Evolutionary conservation across 2,329 filamentous ascomycete species (phyloP).

Genomic region (Ophiostoma piceae): DNA sequence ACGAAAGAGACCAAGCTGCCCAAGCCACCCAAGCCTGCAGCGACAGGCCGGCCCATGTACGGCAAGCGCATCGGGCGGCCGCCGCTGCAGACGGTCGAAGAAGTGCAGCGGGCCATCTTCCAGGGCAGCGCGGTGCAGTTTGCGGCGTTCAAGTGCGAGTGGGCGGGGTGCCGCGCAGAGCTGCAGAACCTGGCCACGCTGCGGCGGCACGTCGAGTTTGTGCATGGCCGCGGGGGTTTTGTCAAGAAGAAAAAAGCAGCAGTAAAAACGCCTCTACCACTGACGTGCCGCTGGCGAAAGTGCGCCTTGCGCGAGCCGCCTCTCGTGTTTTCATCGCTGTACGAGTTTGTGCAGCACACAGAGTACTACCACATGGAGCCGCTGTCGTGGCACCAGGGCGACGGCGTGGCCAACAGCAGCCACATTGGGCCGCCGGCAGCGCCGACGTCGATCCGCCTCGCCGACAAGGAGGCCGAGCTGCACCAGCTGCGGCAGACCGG

Average conservation of each 20-base stretch:
- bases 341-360: constrained; percentile 46
- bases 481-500: too few species aligned
- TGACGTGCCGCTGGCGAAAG: constrained; percentile 39
- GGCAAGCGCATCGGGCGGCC: constrained; percentile 33
- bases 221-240: constrained; percentile 40
- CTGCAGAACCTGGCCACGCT: constrained; percentile 59
- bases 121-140: constrained; percentile 37
- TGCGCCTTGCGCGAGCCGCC: constrained; percentile 34
- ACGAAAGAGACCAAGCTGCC: neutral
- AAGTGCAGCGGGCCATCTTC: constrained; percentile 39
- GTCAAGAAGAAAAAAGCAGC: neutral
- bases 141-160: constrained; percentile 54
- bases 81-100: constrained; percentile 33
- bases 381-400: constrained; percentile 54
- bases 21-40: neutral
- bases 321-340: constrained; percentile 25
- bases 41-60: neutral
- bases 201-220: constrained; percentile 46
- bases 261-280: neutral
- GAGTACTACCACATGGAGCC: constrained; percentile 50
- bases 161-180: constrained; percentile 54
- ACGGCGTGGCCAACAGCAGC: constrained; percentile 47
- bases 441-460: constrained; percentile 18
- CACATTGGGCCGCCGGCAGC: constrained; percentile 16
- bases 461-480: constrained; percentile 13